Conservation (phyloP, 257 asterid species). For the Solanum chiquidenum region DNA sequence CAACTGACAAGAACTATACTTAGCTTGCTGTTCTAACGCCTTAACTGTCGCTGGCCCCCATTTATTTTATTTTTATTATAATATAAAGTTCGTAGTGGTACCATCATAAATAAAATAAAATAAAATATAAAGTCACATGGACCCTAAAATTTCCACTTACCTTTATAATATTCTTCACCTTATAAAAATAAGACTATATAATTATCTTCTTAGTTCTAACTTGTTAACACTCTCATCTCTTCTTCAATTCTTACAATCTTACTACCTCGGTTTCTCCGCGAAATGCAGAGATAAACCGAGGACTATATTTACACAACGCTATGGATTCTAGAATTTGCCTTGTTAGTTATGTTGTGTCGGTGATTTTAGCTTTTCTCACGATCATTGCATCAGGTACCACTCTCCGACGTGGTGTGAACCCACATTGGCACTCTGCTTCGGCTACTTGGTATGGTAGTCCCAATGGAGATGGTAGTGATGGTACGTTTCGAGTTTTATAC, state of each 20-base stretch:
- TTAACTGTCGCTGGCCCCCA: conserved; percentile 51
- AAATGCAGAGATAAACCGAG: conserved; percentile 9
- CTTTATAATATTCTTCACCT: not conserved
- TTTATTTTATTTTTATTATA: not conserved
- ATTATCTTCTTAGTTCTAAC: not conserved
- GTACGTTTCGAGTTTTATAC: not conserved
- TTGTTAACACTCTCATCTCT: not conserved
- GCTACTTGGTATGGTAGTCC: conserved; percentile 98
- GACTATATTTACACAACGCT: conserved; percentile 1
- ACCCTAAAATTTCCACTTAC: not conserved
- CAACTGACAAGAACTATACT: conserved; percentile 2
- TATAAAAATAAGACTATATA: not conserved
- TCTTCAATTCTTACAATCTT: not conserved
- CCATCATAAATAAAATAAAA: conserved; percentile 23
- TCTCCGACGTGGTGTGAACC: conserved; percentile 17
- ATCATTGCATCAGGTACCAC: not conserved
- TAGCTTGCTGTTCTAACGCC: conserved; percentile 62
- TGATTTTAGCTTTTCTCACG: not conserved
- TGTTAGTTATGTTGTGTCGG: not conserved
- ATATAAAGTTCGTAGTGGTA: conserved; percentile 16
- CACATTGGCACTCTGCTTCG: conserved; percentile 66
- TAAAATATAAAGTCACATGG: not conserved
- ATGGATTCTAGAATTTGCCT: conserved; percentile 3
- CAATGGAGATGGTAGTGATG: conserved; percentile 89
- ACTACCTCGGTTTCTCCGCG: conserved; percentile 36